Evolutionary conservation across 2,329 filamentous ascomycete species (phyloP).

Genomic region (Aspergillus costaricaensis): DNA sequence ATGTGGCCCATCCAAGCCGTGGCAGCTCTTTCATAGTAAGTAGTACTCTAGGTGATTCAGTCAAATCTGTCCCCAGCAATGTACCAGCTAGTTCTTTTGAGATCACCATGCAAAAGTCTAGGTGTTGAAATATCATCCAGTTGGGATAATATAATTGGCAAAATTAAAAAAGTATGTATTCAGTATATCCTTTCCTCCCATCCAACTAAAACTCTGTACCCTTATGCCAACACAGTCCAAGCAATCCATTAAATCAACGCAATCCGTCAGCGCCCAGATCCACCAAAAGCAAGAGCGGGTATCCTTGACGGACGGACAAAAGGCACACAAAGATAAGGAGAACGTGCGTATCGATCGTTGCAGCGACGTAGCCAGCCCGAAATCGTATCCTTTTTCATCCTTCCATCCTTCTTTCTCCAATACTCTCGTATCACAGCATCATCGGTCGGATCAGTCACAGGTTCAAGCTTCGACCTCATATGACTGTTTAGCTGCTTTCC

Average conservation of each 20-base stretch:
- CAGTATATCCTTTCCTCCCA: neutral
- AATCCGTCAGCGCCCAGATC: neutral
- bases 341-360: neutral
- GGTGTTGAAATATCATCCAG: neutral
- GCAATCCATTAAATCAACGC: neutral
- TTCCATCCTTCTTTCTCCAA: neutral
- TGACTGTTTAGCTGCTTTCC: slow-evolving; percentile 28
- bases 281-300: slow-evolving; percentile 1
- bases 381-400: neutral
- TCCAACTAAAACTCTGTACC: neutral
- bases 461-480: slow-evolving; percentile 15
- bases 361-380: neutral
- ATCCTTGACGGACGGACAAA: slow-evolving; percentile 1
- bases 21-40: neutral
- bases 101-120: too few species aligned
- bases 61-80: too few species aligned
- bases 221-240: neutral
- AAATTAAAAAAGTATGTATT: neutral
- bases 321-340: neutral
- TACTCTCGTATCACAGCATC: neutral
- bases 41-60: too few species aligned
- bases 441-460: neutral
- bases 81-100: too few species aligned
- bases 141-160: too few species aligned
- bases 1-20: neutral